Evolutionary conservation across 345 rosid genomes (phyloP), one percentile per base, ranked within the genome.

Genomic region (Pelargonium nanum): DNA sequence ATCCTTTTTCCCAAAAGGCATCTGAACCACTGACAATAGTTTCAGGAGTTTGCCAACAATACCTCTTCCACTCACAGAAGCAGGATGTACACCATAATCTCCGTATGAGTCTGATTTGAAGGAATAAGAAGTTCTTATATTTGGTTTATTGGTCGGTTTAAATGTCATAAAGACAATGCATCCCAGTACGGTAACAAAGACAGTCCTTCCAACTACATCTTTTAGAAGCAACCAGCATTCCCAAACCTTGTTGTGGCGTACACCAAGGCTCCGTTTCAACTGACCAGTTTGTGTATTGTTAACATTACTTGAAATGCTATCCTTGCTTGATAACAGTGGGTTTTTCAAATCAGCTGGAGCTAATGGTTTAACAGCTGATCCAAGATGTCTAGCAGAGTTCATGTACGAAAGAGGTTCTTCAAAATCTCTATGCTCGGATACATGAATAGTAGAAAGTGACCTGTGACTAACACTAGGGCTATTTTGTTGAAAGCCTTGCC

Each of bases 351-450:
- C 79, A 66, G 83, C 54, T 64, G 86, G 82, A 19, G 85, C 70
- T 70, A 85, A 74, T 75, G 82, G 97, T 78, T 93, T 87, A 44
- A 83, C 89, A 59, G 91, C 86, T 64, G 89, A 84, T n/a, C 66
- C 80, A 52, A 83, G 75, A 77, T 79, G 81, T 63, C 78, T 75
- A 56, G 81, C 70, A 53, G 93, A 75, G 75, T 78, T 85, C 65
- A 62, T 57, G 58, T 53, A 67, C 1, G 79, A 55, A 70, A 65
- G 62, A 59, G 87, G 67, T 63, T 75, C 84, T 60, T 73, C 79
- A 61, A 34, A 54, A 67, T 72, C 79, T 72, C 75, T 76, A 61
- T 65, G 67, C 60, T 77, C 77, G 12, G 77, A 57, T 66, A 80
- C 70, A 74, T 70, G 62, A 65, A 71, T 62, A 58, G 74, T 59